Evolutionary conservation across 2,329 filamentous ascomycete species (phyloP).

Genomic region (Colletotrichum endophyticum): DNA sequence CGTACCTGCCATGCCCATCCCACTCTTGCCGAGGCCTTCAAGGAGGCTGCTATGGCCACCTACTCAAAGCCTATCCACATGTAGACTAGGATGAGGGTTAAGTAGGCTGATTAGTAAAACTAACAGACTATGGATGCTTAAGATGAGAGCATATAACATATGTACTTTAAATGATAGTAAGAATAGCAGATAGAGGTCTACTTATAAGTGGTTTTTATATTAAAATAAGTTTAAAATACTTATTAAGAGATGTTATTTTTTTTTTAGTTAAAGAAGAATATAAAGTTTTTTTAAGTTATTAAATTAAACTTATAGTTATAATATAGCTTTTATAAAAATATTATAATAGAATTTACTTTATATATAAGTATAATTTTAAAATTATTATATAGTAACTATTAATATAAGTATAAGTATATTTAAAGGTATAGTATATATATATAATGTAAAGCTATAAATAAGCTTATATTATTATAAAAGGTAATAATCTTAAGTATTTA

Average conservation of each 20-base stretch:
- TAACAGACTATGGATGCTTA: background rate
- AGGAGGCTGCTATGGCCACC: slow-evolving; percentile 98
- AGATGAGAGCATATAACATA: background rate
- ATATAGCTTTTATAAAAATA: too few relatives aligned
- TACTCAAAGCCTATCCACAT: slow-evolving; percentile 96
- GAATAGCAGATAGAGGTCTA: background rate
- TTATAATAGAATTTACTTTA: too few relatives aligned
- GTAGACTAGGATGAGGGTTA: slow-evolving; percentile 49
- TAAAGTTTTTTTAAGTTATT: background rate
- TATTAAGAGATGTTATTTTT: background rate
- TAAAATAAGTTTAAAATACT: background rate
- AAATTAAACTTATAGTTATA: background rate
- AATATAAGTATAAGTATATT: too few relatives aligned
- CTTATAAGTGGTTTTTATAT: background rate
- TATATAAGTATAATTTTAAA: too few relatives aligned
- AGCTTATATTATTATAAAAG: too few relatives aligned
- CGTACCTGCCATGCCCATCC: slow-evolving; percentile 97
- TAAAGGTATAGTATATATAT: too few relatives aligned
- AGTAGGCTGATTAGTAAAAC: background rate
- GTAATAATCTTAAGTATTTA: too few relatives aligned
- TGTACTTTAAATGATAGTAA: background rate
- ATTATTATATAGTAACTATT: too few relatives aligned
- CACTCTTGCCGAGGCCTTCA: slow-evolving; percentile 95
- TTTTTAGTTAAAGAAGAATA: background rate
- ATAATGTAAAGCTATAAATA: too few relatives aligned